These are phyloP conservation scores for Xerocomellus intermedius DNA, from an alignment of 768 basidiomycete species.

Conservation along the genomic window DNA sequence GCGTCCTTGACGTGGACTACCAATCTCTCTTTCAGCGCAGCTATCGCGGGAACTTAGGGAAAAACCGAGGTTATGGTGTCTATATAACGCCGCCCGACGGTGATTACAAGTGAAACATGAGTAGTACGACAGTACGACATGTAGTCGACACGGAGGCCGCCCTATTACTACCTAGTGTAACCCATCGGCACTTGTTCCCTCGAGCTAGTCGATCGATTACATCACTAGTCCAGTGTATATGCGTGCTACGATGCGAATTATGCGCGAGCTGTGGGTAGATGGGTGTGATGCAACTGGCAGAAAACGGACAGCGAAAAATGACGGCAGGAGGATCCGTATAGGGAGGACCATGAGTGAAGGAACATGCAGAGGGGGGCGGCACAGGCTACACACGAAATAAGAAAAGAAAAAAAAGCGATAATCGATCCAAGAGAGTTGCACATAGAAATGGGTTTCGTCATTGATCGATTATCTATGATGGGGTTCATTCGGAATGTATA, in stretches of 20 bases:
- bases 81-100: background rate
- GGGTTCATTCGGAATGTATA: background rate
- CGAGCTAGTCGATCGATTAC: background rate
- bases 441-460: slow-evolving; percentile 2
- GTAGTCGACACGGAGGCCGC: too few relatives aligned
- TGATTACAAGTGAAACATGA: background rate
- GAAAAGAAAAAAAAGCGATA: background rate
- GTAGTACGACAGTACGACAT: background rate
- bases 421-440: background rate
- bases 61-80: background rate
- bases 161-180: background rate
- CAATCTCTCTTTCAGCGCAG: background rate
- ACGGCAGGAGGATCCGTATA: background rate
- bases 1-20: background rate
- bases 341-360: background rate
- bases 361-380: background rate
- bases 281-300: background rate
- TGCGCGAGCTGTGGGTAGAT: too few relatives aligned
- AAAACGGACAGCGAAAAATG: background rate
- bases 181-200: background rate
- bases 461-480: slow-evolving; percentile 6
- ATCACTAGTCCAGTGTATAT: background rate
- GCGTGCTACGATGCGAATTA: background rate
- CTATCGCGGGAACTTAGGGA: background rate
- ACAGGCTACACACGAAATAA: background rate